Base-by-base conservation (phyloP, 345 rosid genomes). In the Citrus maxima region DNA sequence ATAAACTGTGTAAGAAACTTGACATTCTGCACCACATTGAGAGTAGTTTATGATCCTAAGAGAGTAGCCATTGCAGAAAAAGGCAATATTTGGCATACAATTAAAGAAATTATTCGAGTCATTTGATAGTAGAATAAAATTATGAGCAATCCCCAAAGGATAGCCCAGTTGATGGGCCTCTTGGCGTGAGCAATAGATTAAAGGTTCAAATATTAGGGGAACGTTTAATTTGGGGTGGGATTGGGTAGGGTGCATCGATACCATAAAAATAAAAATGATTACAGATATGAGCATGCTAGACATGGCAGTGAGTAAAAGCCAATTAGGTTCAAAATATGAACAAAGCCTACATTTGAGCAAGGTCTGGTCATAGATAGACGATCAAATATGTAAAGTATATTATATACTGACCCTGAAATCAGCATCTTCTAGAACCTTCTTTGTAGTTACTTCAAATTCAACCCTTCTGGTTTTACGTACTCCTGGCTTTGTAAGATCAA, bases 1-100 rank as follows among this genome's bases (percentile, higher is more conserved):
- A 95, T 80, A 79, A 95, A 95, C 68, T 93, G 88, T n/a, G 95
- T 90, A 58, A 95, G 93, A 70, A 95, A 95, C 79, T 84, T 85
- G 72, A 95, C 93, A 82, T 95, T 95, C 98, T 95, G 94, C 90
- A 78, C 12, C 49, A 56, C 4, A 72, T 22, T 49, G 3, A 60
- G 7, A 27, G 58, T 68, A 55, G 10, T 61, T 46, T 65, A 62
- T 42, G 30, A 35, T 28, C 30, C 76, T 24, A 40, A 59, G 34
- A 28, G 4, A 35, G 61, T 7, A 34, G 49, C 62, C 16, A 54
- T 32, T 0, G 54, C 35, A 49, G 13, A 49, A 46, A 25, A 5
- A 27, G 37, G 51, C 13, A 62, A 7, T 32, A 49, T 63, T 75
- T 2, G 12, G n/a, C 32, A 28, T 27, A 61, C 4, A 34, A 28